phyloP scores from a whole-genome alignment of 2,329 filamentous ascomycete genomes.

The Geoglossum cookeanum region DNA sequence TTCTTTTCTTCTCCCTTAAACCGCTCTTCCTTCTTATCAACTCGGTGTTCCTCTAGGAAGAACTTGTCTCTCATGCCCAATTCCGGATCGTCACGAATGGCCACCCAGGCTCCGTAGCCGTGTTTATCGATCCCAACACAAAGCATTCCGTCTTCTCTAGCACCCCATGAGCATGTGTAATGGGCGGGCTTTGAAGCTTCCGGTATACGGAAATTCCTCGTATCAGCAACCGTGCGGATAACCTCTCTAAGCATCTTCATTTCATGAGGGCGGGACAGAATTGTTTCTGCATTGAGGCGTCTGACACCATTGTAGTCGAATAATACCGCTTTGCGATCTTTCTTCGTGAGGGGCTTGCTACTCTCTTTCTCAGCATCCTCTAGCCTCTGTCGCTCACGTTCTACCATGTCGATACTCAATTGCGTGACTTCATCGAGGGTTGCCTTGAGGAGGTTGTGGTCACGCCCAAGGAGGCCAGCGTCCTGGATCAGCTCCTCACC shows the following conservation, averaged over 20 bases:
- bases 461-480: conserved; percentile 65
- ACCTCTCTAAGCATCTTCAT: conserved; percentile 67
- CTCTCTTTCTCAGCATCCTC: conserved; percentile 46
- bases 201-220: conserved; percentile 62
- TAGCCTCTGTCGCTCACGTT: conserved; percentile 49
- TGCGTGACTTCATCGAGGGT: conserved; percentile 65
- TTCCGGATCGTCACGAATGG: conserved; percentile 81
- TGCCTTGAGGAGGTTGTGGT: conserved; percentile 57
- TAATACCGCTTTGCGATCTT: conserved; percentile 90
- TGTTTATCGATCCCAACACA: conserved; percentile 83
- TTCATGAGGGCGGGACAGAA: conserved; percentile 77
- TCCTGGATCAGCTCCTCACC: conserved; percentile 74
- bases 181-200: conserved; percentile 85
- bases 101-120: conserved; percentile 87
- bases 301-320: conserved; percentile 90
- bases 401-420: conserved; percentile 47
- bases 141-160: conserved; percentile 91
- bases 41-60: conserved; percentile 93
- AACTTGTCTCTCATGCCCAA: conserved; percentile 78
- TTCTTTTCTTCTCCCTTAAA: conserved; percentile 49
- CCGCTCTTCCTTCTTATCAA: conserved; percentile 90
- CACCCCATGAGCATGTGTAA: conserved; percentile 83
- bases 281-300: conserved; percentile 88
- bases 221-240: conserved; percentile 44
- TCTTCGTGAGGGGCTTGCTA: conserved; percentile 76